These are phyloP conservation scores for Canavalia ensiformis DNA, from an alignment of 306 rosid species.

Conservation along the genomic window DNA sequence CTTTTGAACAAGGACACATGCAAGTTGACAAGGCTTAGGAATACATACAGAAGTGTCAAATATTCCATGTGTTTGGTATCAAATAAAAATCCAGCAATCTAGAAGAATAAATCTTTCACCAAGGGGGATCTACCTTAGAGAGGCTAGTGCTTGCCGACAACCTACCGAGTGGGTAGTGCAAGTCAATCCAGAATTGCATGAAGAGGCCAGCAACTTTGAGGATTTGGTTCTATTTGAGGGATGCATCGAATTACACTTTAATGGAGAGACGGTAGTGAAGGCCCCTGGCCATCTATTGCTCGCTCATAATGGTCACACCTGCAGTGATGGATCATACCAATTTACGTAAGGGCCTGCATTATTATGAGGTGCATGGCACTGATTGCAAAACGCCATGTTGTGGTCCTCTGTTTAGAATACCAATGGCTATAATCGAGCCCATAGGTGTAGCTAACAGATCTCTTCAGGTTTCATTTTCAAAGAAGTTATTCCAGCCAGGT, in stretches of 20 bases:
- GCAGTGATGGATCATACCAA: constrained; percentile 90
- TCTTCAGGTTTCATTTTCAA: constrained; percentile 71
- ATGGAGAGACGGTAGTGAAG: constrained; percentile 74
- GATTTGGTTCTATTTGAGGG: constrained; percentile 94
- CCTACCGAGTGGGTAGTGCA: constrained; percentile 93
- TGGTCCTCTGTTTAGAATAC: constrained; percentile 95
- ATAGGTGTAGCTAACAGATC: constrained; percentile 66
- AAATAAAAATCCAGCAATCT: constrained; percentile 70
- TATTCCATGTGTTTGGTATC: constrained; percentile 81
- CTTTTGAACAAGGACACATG: constrained; percentile 96
- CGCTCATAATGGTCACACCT: constrained; percentile 89
- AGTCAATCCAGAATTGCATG: constrained; percentile 89
- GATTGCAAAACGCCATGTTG: constrained; percentile 99
- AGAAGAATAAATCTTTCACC: constrained; percentile 78
- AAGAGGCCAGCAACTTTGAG: constrained; percentile 83
- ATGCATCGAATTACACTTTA: constrained; percentile 81
- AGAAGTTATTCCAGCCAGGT: constrained; percentile 87
- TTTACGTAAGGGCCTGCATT: constrained; percentile 86
- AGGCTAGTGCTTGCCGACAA: constrained; percentile 78
- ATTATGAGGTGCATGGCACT: constrained; percentile 83
- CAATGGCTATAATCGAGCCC: constrained; percentile 91
- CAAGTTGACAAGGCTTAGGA: constrained; percentile 96
- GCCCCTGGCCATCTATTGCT: constrained; percentile 88
- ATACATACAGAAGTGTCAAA: constrained; percentile 69
- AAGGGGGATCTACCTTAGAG: constrained; percentile 94